A percentile compares a stretch with the other conserved stretches of the same genome.
Conservation (phyloP, 352 stramenopile species). For the Saprolegnia diclina region DNA sequence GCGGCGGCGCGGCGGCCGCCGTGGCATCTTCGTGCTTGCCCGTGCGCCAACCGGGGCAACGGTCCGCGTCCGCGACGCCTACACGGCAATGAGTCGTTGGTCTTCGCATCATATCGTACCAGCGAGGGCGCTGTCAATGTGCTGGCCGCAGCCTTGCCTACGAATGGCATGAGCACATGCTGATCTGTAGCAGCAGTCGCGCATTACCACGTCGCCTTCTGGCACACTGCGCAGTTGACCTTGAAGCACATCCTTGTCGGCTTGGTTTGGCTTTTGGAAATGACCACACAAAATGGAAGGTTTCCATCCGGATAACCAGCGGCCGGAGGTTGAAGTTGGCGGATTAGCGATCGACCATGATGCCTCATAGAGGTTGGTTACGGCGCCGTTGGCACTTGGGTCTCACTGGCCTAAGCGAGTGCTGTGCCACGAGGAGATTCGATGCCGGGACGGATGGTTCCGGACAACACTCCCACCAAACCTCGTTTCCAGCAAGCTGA, state of each 20-base stretch:
- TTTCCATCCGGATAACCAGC: background rate
- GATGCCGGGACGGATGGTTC: too few species aligned
- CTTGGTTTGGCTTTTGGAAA: background rate
- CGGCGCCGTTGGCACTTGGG: background rate
- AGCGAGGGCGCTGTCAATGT: constrained; percentile 20
- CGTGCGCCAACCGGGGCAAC: constrained; percentile 18
- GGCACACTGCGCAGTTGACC: constrained; percentile 22
- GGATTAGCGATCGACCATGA: background rate
- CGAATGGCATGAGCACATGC: background rate
- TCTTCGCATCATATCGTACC: background rate
- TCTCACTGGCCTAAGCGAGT: background rate
- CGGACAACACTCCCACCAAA: too few species aligned
- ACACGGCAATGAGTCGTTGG: background rate
- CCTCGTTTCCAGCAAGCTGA: too few species aligned
- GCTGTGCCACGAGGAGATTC: too few species aligned
- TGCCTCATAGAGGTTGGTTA: background rate
- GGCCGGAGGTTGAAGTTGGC: background rate
- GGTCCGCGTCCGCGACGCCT: constrained; percentile 8
- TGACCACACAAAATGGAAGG: background rate
- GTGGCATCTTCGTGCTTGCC: constrained; percentile 20
- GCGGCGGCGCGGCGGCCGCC: background rate
- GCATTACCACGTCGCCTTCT: constrained; percentile 22
- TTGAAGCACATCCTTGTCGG: constrained; percentile 20
- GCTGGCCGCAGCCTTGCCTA: constrained; percentile 19
- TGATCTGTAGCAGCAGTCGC: background rate